Percentiles rank a stretch among this genome's conserved stretches.
These are phyloP conservation scores for Aspergillus candidus DNA, from an alignment of 2,329 filamentous ascomycete genomes.

Conservation along the genomic window DNA sequence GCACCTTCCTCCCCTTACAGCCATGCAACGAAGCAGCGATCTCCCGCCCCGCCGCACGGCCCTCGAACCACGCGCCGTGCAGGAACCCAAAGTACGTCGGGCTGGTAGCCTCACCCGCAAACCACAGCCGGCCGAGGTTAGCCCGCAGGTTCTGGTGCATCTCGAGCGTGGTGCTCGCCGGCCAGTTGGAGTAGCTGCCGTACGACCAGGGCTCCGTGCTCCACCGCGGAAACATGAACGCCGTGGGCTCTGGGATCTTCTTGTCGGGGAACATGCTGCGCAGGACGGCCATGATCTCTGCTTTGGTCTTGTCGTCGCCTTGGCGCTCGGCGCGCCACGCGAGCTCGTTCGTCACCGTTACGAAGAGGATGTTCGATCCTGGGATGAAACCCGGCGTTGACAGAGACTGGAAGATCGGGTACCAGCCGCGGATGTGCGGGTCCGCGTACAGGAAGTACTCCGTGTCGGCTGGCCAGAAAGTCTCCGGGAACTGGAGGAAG, in stretches of 20 bases:
- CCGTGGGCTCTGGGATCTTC: constrained; percentile 53
- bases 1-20: constrained; percentile 15
- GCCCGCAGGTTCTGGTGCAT: constrained; percentile 63
- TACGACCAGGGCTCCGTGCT: constrained; percentile 46
- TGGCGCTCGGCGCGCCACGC: constrained; percentile 56
- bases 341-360: constrained; percentile 54
- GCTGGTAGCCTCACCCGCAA: constrained; percentile 60
- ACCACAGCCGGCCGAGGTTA: constrained; percentile 57
- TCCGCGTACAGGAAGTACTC: constrained; percentile 52
- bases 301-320: constrained; percentile 51
- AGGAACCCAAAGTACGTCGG: constrained; percentile 61
- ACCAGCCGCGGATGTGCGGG: constrained; percentile 46
- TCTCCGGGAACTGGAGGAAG: constrained; percentile 61
- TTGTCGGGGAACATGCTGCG: constrained; percentile 56
- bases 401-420: constrained; percentile 60
- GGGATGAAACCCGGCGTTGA: constrained; percentile 53
- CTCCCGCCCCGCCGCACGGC: constrained; percentile 42
- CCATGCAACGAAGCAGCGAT: constrained; percentile 20
- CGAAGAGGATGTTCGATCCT: constrained; percentile 60
- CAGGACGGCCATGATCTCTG: constrained; percentile 53
- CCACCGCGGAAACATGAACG: constrained; percentile 59
- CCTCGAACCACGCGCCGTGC: constrained; percentile 57
- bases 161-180: constrained; percentile 55
- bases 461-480: constrained; percentile 57
- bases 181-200: constrained; percentile 65